These are phyloP conservation scores for Hypoxylon fuscum DNA, from an alignment of 495 filamentous ascomycete species.

Conservation along the genomic window DNA sequence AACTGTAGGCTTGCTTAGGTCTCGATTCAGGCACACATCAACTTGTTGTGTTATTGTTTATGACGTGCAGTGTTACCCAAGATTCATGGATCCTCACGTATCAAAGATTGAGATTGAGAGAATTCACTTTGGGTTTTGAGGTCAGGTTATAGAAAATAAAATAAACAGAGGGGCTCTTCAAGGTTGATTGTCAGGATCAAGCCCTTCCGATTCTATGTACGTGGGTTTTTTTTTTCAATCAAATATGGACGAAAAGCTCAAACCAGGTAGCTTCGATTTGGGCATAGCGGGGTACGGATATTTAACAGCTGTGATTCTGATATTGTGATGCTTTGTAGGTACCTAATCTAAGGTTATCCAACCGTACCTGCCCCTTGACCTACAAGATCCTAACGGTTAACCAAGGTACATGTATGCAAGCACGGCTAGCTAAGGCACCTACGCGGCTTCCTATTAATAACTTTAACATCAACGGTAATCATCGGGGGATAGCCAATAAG, in stretches of 20 bases:
- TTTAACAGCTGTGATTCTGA: background rate
- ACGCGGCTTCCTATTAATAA: slow-evolving; percentile 26
- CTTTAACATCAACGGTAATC: slow-evolving; percentile 21
- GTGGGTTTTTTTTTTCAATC: too few species aligned
- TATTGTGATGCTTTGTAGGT: too few species aligned
- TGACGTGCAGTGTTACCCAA: slow-evolving; percentile 43
- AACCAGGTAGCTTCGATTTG: background rate
- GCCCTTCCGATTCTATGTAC: too few species aligned
- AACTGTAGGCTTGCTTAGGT: background rate
- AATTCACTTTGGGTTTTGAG: slow-evolving; percentile 12
- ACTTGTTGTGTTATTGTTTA: slow-evolving; percentile 14
- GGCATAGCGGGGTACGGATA: slow-evolving; percentile 1
- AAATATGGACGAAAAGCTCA: background rate
- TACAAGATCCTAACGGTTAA: slow-evolving; percentile 16
- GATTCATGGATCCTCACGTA: slow-evolving; percentile 18
- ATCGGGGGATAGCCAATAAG: background rate
- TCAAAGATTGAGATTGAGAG: slow-evolving; percentile 19
- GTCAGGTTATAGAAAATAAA: background rate
- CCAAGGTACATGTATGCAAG: slow-evolving; percentile 28
- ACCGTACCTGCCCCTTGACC: too few species aligned
- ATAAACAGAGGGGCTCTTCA: background rate
- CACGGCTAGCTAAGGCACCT: slow-evolving; percentile 29
- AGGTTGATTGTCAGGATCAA: too few species aligned
- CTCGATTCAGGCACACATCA: slow-evolving; percentile 25
- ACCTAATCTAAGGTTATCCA: background rate